phyloP scores from a whole-genome alignment of 2,329 filamentous ascomycete genomes.

The Aspergillus costaricaensis region DNA sequence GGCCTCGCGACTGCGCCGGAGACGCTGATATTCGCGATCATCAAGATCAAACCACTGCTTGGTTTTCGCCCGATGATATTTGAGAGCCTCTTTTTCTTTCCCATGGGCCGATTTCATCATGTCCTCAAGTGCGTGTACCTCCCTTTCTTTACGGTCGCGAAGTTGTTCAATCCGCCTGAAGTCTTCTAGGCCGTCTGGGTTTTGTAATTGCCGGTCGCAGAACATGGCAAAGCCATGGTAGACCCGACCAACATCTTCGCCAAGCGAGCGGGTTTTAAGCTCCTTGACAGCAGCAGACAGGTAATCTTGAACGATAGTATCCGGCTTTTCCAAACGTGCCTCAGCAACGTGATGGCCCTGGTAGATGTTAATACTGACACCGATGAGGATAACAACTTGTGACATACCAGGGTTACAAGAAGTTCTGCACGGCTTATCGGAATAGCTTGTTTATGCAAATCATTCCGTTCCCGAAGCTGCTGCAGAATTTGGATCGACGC shows the following conservation, averaged over 20 bases:
- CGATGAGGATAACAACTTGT: neutral
- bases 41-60: conserved; percentile 89
- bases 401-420: conserved; percentile 72
- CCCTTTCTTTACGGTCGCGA: conserved; percentile 75
- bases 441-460: conserved; percentile 69
- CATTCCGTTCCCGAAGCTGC: conserved; percentile 63
- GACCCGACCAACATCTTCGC: conserved; percentile 78
- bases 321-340: conserved; percentile 85
- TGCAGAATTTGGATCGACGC: conserved; percentile 88
- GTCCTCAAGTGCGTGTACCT: conserved; percentile 72
- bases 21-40: conserved; percentile 77
- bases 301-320: conserved; percentile 84
- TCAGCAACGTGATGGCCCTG: conserved; percentile 83
- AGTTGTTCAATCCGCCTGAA: conserved; percentile 77
- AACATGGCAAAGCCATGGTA: conserved; percentile 95
- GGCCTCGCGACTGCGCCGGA: conserved; percentile 73
- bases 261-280: conserved; percentile 67
- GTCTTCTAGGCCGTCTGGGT: conserved; percentile 80
- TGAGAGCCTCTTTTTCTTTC: conserved; percentile 59
- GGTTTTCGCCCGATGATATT: conserved; percentile 68
- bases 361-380: conserved; percentile 8
- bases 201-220: conserved; percentile 91
- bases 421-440: conserved; percentile 74
- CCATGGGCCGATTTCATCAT: conserved; percentile 54
- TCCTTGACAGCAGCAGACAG: conserved; percentile 81